Conservation (phyloP, 2,329 filamentous ascomycete genomes). For the Corynespora cassiicola region DNA sequence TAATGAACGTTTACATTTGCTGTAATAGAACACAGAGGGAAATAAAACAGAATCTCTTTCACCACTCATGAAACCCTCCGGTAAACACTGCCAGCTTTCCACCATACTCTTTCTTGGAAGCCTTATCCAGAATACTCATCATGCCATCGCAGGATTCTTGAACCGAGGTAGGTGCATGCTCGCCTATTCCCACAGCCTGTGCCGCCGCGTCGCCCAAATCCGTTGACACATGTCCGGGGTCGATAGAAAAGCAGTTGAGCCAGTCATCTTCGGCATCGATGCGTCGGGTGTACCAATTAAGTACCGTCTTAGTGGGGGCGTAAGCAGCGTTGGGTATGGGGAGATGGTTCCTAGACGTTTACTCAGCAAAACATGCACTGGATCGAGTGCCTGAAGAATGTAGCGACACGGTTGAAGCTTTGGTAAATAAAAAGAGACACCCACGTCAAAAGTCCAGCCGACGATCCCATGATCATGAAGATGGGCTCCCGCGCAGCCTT, state of each 20-base stretch:
- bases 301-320: constrained; percentile 10
- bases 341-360: constrained; percentile 13
- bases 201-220: constrained; percentile 14
- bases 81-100: no score
- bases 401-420: no score
- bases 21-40: no score
- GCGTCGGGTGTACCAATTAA: constrained; percentile 10
- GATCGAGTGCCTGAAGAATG: no score
- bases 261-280: constrained; percentile 10
- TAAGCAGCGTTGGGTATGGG: constrained; percentile 15
- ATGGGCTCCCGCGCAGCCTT: constrained; percentile 9
- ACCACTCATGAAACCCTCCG: no score
- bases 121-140: constrained; percentile 1
- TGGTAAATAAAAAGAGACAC: no score
- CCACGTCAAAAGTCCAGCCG: constrained; percentile 10
- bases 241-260: constrained; percentile 10
- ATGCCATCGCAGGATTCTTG: constrained; percentile 11
- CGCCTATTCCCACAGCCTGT: constrained; percentile 5
- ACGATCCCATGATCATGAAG: constrained; percentile 16
- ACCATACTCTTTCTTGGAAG: background rate
- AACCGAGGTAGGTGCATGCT: constrained; percentile 5
- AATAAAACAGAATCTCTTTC: no score
- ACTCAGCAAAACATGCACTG: no score
- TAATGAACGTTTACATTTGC: no score
- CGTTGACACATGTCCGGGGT: constrained; percentile 14